Evolutionary conservation across 2,329 filamentous ascomycete species (phyloP), one percentile per base, ranked within the genome.

Genomic region (Alternaria gaisen): DNA sequence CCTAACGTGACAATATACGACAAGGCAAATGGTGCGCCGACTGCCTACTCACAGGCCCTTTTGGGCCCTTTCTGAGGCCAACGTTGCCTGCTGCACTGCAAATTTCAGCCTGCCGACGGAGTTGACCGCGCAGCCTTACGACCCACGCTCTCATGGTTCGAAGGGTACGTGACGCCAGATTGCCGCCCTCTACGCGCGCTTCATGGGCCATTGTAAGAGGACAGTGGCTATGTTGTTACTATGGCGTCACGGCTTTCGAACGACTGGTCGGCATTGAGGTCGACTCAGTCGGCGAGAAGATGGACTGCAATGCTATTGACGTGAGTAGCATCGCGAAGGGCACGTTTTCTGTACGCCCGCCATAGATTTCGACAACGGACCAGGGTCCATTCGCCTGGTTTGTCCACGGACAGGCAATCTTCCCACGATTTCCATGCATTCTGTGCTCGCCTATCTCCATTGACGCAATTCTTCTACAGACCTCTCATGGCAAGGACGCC

Each of bases 21-120:
- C 8, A 5, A 57, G 60, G 60, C 60, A 61, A 56, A 58, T 10
- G 40, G 56, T 53, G 61, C 54, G 61, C 58, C 47, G 22, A 64
- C 58, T 41, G 53, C 36, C n/a, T 32, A 9, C 18, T 26, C 10
- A 6, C 12, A 52, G 20, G 56, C 52, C 60, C 53, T 56, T 4
- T 38, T 12, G 14, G 26, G 42, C 42, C 14, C 48, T 53, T 30
- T 34, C 18, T 48, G 30, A 36, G 46, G 46, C 46, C 18, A 36
- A 36, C n/a, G 14, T 42, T 47, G 60, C 48, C 56, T 57, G 22
- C 50, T 62, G 30, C 24, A 36, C 20, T 53, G 34, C 44, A 28
- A 6, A 41, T 41, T 41, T 7, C 46, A 43, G 46, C 51, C 43
- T 53, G 24, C 48, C 43, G 38, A 11, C 46, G 53, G 53, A 38